Evolutionary conservation across 2,329 filamentous ascomycete species (phyloP).

Genomic region (Colletotrichum plurivorum): DNA sequence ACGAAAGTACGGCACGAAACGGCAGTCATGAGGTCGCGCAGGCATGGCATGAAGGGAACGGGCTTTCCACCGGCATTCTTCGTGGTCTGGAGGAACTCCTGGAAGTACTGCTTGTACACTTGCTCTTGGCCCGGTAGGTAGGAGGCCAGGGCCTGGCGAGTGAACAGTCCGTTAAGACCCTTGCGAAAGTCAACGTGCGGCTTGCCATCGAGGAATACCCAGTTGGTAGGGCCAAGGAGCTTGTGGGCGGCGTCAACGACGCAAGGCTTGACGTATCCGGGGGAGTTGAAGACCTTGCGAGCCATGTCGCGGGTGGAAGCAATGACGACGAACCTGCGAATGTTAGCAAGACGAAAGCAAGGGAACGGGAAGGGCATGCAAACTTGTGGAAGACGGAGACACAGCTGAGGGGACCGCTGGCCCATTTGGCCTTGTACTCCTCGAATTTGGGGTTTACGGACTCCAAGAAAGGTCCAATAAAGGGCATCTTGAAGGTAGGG

Average conservation of each 20-base stretch:
- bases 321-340: conserved; percentile 90
- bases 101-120: conserved; percentile 90
- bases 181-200: conserved; percentile 97
- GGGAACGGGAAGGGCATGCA: neutral
- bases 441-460: conserved; percentile 93
- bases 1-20: conserved; percentile 98
- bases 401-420: conserved; percentile 91
- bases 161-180: conserved; percentile 95
- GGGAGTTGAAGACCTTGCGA: conserved; percentile 97
- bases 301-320: conserved; percentile 95
- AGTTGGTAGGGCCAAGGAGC: conserved; percentile 91
- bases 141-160: conserved; percentile 85
- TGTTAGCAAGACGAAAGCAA: conserved; percentile 30
- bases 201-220: conserved; percentile 97
- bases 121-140: conserved; percentile 95
- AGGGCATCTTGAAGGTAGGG: conserved; percentile 82
- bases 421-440: conserved; percentile 93
- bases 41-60: conserved; percentile 88
- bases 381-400: conserved; percentile 98
- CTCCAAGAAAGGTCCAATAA: conserved; percentile 95
- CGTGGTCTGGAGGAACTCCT: conserved; percentile 82
- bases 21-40: conserved; percentile 95
- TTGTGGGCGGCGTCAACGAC: conserved; percentile 96
- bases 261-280: conserved; percentile 91
- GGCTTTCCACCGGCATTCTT: conserved; percentile 80